Base-by-base conservation (phyloP, 352 stramenopile genomes). In the Pythium dissimile region DNA sequence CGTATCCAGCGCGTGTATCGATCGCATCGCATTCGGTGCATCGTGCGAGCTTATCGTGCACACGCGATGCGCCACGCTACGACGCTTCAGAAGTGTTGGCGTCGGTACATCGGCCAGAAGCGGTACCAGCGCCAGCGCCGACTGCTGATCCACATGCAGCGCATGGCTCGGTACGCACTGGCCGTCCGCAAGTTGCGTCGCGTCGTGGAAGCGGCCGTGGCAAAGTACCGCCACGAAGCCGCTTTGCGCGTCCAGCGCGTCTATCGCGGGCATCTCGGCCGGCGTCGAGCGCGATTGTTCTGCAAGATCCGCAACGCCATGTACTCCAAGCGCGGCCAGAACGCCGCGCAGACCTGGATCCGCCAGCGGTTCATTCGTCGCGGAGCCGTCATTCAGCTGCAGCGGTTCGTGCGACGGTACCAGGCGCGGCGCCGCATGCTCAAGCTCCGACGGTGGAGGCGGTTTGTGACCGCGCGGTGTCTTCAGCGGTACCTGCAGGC, bases 261-360 rank as follows among this genome's bases (percentile, higher is more conserved):
- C 8, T 66, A 73, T 16, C 75, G 80, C n/a, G 80, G 80, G 0
- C 72, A 72, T 48, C 53, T 67, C 2, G 81, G 81, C 8, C 69
- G 81, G 1, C 72, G 71, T 13, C 81, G 75, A n/a, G 73, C 77
- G 7, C 21, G 71, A 16, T 49, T 92, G 7, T 86, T 82, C 54
- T 73, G 79, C 21, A 89, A 89, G 66, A 84, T 92, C 38, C 73
- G 71, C 20, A 71, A 67, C n/a, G 75, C 68, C 23, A 80, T 73
- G 32, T 72, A 60, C 35, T 72, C 73, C 11, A 67, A 59, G 31
- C 78, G 75, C 42, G 75, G 75, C 0, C 78, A 88, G 63, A 81
- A 86, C 34, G 75, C 78, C 1, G 56, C 58, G 0, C 69, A 88
- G 53, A 67, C 72, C 13, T 69, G 84, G 46, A 51, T 83, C n/a